Conservation (phyloP, 164 flowering plant species). For the Cinnamomum chago region DNA sequence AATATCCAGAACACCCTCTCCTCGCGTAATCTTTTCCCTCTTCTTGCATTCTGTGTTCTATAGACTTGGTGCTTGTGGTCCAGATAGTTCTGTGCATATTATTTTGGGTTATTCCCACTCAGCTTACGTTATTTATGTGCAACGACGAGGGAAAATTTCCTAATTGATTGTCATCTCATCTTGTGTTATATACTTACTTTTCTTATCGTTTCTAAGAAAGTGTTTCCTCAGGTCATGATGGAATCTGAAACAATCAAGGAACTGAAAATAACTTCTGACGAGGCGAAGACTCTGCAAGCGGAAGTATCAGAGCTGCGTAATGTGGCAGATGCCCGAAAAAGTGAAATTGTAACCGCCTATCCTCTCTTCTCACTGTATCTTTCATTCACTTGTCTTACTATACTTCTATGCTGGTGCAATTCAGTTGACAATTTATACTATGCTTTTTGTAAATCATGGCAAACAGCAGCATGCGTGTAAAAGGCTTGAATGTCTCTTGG, state of each 20-base stretch:
- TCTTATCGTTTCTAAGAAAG: not conserved
- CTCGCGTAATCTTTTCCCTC: no score
- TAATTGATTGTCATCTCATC: not conserved
- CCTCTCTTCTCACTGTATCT: not conserved
- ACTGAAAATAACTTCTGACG: slow-evolving; percentile 79
- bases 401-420: no score
- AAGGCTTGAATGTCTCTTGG: no score
- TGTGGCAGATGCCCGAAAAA: slow-evolving; percentile 41
- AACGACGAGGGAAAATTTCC: not conserved
- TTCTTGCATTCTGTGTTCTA: no score
- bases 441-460: no score
- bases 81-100: no score
- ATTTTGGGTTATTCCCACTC: no score
- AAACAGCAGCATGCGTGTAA: no score
- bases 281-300: slow-evolving; percentile 51
- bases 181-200: not conserved
- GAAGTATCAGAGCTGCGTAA: slow-evolving; percentile 71
- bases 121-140: not conserved
- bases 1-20: no score
- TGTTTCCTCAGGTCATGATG: slow-evolving; percentile 64
- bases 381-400: no score
- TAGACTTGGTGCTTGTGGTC: no score
- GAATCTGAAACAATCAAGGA: slow-evolving; percentile 96
- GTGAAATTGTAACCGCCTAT: slow-evolving; percentile 55
- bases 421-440: no score